Evolutionary conservation across 2,329 filamentous ascomycete genomes (phyloP).

Genomic region (Ophiostoma sp.): DNA sequence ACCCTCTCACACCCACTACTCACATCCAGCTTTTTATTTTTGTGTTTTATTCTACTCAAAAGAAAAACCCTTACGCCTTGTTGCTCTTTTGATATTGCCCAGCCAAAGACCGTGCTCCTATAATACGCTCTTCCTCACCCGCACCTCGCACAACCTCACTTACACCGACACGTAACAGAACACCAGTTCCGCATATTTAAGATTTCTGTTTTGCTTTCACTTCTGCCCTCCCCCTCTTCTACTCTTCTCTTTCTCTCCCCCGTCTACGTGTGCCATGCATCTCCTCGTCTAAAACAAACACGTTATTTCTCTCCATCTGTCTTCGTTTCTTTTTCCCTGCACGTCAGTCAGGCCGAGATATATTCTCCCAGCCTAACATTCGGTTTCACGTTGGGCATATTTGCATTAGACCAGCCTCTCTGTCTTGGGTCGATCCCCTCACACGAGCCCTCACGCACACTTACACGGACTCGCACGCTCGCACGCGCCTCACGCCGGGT

Average conservation of each 20-base stretch:
- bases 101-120: slow-evolving; percentile 3
- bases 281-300: neutral
- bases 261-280: neutral
- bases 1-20: slow-evolving; percentile 24
- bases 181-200: slow-evolving; percentile 27
- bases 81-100: neutral
- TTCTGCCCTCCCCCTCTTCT: neutral
- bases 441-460: slow-evolving; percentile 3
- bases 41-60: neutral
- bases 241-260: neutral
- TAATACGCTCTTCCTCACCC: slow-evolving; percentile 18
- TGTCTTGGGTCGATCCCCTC: slow-evolving; percentile 4
- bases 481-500: neutral
- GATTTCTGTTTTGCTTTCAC: slow-evolving; percentile 14
- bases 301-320: neutral
- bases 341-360: slow-evolving; percentile 11
- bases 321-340: neutral
- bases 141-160: neutral
- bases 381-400: slow-evolving; percentile 46
- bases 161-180: slow-evolving; percentile 20
- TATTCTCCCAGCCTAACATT: neutral
- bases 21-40: neutral
- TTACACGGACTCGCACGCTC: neutral
- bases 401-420: slow-evolving; percentile 39
- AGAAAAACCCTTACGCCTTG: neutral